Evolutionary conservation across 1,139 yeast species (phyloP), one percentile per base, ranked within the genome.

Genomic region (Magnusiomyces tetraspermus): DNA sequence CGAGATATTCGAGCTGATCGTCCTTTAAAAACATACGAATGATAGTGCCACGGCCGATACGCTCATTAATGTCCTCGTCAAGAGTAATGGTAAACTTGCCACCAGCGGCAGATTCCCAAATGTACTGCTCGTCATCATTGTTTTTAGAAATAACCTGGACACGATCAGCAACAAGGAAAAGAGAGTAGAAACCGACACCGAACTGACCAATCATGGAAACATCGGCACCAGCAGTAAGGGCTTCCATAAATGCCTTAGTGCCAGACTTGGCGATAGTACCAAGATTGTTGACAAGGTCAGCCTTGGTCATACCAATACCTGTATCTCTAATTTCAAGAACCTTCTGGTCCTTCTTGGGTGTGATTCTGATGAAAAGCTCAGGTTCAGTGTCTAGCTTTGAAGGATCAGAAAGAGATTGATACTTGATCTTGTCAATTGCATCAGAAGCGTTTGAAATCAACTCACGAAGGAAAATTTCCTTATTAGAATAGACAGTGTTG

Each of bases 291-390:
- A 94, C 94, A 73, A 94, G 80, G 70, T 94, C 99, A 63, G 97
- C 95, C 80, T 94, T 94, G 76, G 99, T 94, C 96, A 92, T 89
- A 88, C 99, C 99, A 68, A 94, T 89, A 89, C 99, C 99, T 57
- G 97, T 83, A 75, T 94, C 99, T 78, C 98, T 90, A 72, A 94
- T 85, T 76, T 92, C 97, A 70, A 94, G 80, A 59, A 92, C 83
- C 75, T 89, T 89, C 70, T 84, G 80, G 64, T 90, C 98, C 72
- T 95, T 95, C 72, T 77, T 83, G 71, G 99, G 99, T 61, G 96
- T 92, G 68, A 94, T 82, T 80, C 98, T 89, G 69, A 94, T 89
- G 78, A 87, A 94, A 66, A 94, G 81, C 69, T 92, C 96, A 55
- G 97, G 96, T 76, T 92, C 98, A 57, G 94, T 71, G 68, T 92